These are phyloP conservation scores for Kingdonia uniflora DNA, from an alignment of 164 flowering plant genomes.

Conservation along the genomic window DNA sequence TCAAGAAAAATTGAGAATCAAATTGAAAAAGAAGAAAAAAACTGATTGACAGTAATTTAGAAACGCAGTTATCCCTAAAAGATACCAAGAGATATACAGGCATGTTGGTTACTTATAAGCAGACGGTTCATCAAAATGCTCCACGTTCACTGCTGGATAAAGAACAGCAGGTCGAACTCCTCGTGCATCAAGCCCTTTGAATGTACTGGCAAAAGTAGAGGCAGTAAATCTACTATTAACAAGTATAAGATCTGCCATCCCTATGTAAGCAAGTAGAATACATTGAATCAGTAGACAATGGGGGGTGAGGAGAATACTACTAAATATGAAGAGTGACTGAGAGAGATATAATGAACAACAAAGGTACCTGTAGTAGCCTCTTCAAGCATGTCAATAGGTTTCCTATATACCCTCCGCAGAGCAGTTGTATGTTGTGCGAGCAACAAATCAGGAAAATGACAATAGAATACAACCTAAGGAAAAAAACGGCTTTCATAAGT, in stretches of 20 bases:
- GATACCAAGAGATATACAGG: conserved; percentile 21
- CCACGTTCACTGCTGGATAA: conserved; percentile 86
- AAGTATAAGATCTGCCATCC: conserved; percentile 87
- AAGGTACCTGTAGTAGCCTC: conserved; percentile 72
- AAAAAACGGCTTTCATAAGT: conserved; percentile 1
- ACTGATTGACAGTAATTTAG: neutral
- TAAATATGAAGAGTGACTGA: neutral
- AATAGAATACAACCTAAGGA: conserved; percentile 79
- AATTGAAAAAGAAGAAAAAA: neutral
- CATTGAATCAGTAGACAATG: neutral
- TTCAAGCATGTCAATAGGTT: conserved; percentile 70
- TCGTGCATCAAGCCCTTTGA: conserved; percentile 55
- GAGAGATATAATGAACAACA: neutral
- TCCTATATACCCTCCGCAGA: conserved; percentile 74
- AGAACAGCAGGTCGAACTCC: conserved; percentile 79
- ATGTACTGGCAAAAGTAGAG: conserved; percentile 76
- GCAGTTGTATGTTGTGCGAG: conserved; percentile 72
- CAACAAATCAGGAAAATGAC: conserved; percentile 92
- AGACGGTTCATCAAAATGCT: conserved; percentile 60
- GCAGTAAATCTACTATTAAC: conserved; percentile 95
- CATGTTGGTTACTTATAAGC: conserved; percentile 46
- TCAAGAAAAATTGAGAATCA: too few relatives aligned
- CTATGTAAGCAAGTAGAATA: conserved; percentile 24
- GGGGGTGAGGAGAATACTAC: neutral
- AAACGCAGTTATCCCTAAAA: conserved; percentile 10